Percentiles rank a stretch among this genome's conserved stretches.
These are phyloP conservation scores for Avena sativa DNA, from an alignment of 176 grass and related monocot genomes.

Conservation along the genomic window DNA sequence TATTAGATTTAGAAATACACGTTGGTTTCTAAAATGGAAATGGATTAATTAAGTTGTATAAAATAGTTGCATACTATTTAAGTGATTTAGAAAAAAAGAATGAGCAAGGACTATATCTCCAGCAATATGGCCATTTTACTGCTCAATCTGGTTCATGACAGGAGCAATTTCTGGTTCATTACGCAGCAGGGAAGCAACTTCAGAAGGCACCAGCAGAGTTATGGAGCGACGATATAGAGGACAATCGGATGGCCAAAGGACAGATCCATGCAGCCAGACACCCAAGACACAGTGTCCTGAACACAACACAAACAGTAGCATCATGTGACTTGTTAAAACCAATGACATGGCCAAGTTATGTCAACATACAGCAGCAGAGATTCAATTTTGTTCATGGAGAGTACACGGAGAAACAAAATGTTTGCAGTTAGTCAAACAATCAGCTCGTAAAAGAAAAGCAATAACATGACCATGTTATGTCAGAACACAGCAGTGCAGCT, in stretches of 20 bases:
- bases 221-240: constrained; percentile 37
- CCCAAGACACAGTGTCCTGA: constrained; percentile 50
- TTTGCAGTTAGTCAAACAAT: not conserved
- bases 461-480: no score
- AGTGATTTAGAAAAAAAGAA: no score
- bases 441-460: no score
- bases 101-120: no score
- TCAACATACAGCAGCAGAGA: not conserved
- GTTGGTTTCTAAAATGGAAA: no score
- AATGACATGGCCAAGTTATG: not conserved
- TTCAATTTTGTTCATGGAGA: not conserved
- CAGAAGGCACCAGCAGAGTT: constrained; percentile 54
- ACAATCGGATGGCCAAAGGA: constrained; percentile 40
- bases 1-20: no score
- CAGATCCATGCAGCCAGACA: constrained; percentile 43
- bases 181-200: constrained; percentile 29
- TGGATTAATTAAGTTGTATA: no score
- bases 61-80: no score
- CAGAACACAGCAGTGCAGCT: no score
- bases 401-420: not conserved
- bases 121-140: constrained; percentile 40
- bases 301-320: not conserved
- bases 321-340: not conserved
- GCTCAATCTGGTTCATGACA: constrained; percentile 34
- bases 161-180: constrained; percentile 33